Percentiles rank a stretch among this genome's conserved stretches.
Evolutionary conservation across 768 basidiomycete species (phyloP).

Genomic region (Rhizopogon vulgaris): DNA sequence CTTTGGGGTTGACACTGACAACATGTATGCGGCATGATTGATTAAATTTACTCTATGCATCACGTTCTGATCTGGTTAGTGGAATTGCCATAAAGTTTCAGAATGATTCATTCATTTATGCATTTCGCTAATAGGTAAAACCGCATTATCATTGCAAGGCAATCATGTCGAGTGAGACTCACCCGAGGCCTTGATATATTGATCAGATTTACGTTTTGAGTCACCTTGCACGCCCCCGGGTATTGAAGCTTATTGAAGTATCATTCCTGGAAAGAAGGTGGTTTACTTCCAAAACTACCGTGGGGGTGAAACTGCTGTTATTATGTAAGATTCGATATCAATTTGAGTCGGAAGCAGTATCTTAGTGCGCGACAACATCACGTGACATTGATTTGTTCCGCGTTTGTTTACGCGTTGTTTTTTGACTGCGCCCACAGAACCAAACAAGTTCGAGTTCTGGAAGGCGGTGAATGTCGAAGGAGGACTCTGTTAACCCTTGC

Average conservation of each 20-base stretch:
- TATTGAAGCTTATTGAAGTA: too few species aligned
- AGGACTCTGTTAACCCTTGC: constrained; percentile 12
- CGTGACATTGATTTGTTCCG: constrained; percentile 14
- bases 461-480: not conserved
- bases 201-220: not conserved
- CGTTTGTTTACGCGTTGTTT: constrained; percentile 29
- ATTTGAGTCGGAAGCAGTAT: not conserved
- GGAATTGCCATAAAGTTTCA: too few species aligned
- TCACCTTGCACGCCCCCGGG: not conserved
- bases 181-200: too few species aligned
- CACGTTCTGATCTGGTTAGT: too few species aligned
- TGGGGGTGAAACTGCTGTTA: too few species aligned
- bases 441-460: constrained; percentile 30
- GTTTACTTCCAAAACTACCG: too few species aligned
- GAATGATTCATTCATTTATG: too few species aligned
- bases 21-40: not conserved
- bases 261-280: not conserved
- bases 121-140: too few species aligned
- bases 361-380: not conserved
- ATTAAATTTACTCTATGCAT: not conserved
- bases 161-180: too few species aligned
- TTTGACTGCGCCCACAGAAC: constrained; percentile 17
- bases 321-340: not conserved
- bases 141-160: too few species aligned
- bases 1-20: not conserved